Percentiles rank a stretch among this genome's conserved stretches.
Conservation (phyloP, 805 yeast species). For the Kodamaea lidongshanica region DNA sequence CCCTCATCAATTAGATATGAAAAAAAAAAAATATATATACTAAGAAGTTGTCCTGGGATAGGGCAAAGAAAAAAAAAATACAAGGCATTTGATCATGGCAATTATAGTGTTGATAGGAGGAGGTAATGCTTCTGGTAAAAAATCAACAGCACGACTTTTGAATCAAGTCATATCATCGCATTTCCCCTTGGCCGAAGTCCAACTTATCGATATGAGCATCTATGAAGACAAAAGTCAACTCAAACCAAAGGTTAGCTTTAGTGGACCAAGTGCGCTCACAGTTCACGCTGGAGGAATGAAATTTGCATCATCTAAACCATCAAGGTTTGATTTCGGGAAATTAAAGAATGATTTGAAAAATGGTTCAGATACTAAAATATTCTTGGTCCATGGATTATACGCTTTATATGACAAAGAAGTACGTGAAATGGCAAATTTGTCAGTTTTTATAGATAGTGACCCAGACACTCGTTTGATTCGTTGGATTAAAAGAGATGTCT, state of each 20-base stretch:
- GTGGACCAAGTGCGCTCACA: constrained; percentile 24
- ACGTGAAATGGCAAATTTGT: constrained; percentile 51
- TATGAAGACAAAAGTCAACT: constrained; percentile 29
- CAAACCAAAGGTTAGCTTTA: constrained; percentile 6
- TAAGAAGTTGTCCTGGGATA: constrained; percentile 1
- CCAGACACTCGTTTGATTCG: constrained; percentile 80
- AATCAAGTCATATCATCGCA: constrained; percentile 18
- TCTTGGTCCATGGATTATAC: constrained; percentile 69
- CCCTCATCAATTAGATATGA: constrained; percentile 13
- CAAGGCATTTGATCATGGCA: constrained; percentile 6
- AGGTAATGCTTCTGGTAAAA: constrained; percentile 57
- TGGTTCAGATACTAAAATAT: constrained; percentile 11
- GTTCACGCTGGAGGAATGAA: constrained; percentile 17
- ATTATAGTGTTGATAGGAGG: constrained; percentile 51
- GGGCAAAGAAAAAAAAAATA: not conserved
- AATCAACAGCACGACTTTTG: constrained; percentile 32
- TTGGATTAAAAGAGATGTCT: constrained; percentile 52
- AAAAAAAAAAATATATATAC: constrained; percentile 1
- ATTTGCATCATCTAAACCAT: constrained; percentile 29
- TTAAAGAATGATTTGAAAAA: constrained; percentile 16
- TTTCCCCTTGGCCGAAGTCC: constrained; percentile 15
- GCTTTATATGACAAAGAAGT: constrained; percentile 63
- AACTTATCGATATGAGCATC: constrained; percentile 40
- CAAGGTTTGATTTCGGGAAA: constrained; percentile 34
- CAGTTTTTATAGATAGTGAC: constrained; percentile 76